Evolutionary conservation across 2,329 filamentous ascomycete species (phyloP), one percentile per base, ranked within the genome.

Genomic region (Scedosporium boydii): DNA sequence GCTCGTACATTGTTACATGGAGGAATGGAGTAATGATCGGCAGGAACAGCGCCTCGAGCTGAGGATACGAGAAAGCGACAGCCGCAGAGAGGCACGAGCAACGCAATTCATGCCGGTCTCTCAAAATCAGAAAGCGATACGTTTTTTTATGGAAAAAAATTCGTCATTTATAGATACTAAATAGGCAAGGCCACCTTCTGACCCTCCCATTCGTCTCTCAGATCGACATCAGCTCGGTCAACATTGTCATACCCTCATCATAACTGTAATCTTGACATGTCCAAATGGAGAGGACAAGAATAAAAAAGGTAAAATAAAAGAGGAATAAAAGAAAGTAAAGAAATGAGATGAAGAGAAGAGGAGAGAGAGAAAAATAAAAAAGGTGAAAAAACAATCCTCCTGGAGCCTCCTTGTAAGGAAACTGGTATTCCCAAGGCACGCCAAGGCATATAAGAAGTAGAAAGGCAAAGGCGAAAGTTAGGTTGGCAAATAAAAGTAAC

Each of bases 401-500:
- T 60, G 12, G 42, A 27, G 7, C 21, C 53, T 38, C 29, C 34
- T 41, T 18, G 7, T 27, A 62, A 12, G 18, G 63, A 53, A 34
- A 53, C 51, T 63, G 61, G 60, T 60, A 26, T 58, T 61, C 61
- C 61, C 26, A 61, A 53, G 58, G 59, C 48, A 58, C 48, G 58
- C 58, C 61, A 63, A 64, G 41, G 26, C 27, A 63, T 60, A 59
- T 65, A 60, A 63, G 18, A 27, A 27, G 7, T 21, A 44, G 58
- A 58, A 46, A 23, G 7, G 4, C 9, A 57, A 51, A 41, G 26
- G 23, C 42, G 60, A 63, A 60, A 53, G 48, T 34, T 23, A 48
- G 21, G 29, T 42, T 58, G 59, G 56, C 59, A 64, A 64, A 59
- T 59, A 60, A 38, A 60, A 61, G 59, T 64, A 64, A 57, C 38